A percentile compares a stretch with the other conserved stretches of the same genome.
phyloP scores from a whole-genome alignment of 2,329 filamentous ascomycete genomes.

The Fusarium temperatum region DNA sequence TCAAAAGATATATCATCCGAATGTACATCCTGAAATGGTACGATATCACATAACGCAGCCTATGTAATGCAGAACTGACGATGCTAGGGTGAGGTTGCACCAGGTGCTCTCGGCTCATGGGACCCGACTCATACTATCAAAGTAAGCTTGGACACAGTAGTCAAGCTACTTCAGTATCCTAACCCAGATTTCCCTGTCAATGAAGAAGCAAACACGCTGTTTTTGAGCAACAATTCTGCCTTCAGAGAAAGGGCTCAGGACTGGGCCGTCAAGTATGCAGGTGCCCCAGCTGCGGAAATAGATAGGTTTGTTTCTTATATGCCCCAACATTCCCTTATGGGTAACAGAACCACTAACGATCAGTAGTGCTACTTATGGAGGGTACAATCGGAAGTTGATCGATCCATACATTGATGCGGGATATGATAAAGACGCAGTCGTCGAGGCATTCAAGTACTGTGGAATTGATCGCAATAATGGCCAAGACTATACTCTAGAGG shows the following conservation, averaged over 20 bases:
- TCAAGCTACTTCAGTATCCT: not conserved
- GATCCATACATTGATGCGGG: rapidly evolving
- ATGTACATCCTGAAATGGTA: not conserved
- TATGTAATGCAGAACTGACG: not conserved
- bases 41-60: too few relatives aligned
- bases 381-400: not conserved
- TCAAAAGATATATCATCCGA: not conserved
- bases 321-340: too few relatives aligned
- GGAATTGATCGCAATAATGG: not conserved
- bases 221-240: not conserved
- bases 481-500: not conserved
- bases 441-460: not conserved
- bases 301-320: not conserved
- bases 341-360: not conserved
- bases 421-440: not conserved
- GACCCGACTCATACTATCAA: not conserved
- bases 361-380: not conserved
- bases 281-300: rapidly evolving
- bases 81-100: not conserved
- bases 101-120: not conserved
- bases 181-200: rapidly evolving
- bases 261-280: not conserved
- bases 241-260: not conserved
- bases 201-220: not conserved
- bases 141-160: not conserved